Conservation (phyloP, 148 eudicot species). For the Heliosperma pusillum region DNA sequence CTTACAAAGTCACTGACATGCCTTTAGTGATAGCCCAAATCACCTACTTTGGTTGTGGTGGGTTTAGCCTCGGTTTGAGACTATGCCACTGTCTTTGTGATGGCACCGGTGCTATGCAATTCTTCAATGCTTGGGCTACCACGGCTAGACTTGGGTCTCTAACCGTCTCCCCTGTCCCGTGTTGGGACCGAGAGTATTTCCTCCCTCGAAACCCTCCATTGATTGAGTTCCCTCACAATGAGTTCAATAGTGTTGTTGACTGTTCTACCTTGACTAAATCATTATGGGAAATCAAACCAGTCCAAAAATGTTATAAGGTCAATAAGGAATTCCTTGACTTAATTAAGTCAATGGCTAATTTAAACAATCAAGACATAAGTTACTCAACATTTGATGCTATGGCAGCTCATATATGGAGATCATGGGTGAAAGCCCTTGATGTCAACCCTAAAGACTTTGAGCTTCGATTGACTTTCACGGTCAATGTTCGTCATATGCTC, state of each 20-base stretch:
- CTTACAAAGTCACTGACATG: conserved; percentile 71
- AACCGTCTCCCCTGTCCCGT: conserved; percentile 52
- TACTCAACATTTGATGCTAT: conserved; percentile 81
- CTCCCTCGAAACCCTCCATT: conserved; percentile 67
- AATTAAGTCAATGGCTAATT: conserved; percentile 48
- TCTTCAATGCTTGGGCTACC: conserved; percentile 82
- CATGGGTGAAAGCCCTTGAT: conserved; percentile 83
- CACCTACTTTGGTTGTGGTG: conserved; percentile 70
- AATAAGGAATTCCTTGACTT: conserved; percentile 48
- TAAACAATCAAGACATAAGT: conserved; percentile 6
- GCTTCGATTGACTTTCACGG: conserved; percentile 78
- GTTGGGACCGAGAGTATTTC: conserved; percentile 79
- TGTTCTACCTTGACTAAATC: conserved; percentile 49
- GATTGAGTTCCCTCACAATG: conserved; percentile 57
- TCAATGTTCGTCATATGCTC: conserved; percentile 70
- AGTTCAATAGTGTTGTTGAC: conserved; percentile 65
- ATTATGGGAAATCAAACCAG: conserved; percentile 58
- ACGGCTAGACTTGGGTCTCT: conserved; percentile 61
- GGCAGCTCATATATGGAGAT: conserved; percentile 95
- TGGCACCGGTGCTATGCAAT: conserved; percentile 95
- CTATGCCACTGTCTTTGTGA: conserved; percentile 91
- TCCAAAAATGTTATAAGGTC: conserved; percentile 67
- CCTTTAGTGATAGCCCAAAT: conserved; percentile 85
- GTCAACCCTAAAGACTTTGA: conserved; percentile 60
- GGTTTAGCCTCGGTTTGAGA: conserved; percentile 85